These are phyloP conservation scores for Mucor saturninus DNA, from an alignment of 371 early-diverging fungal genomes.

Conservation along the genomic window DNA sequence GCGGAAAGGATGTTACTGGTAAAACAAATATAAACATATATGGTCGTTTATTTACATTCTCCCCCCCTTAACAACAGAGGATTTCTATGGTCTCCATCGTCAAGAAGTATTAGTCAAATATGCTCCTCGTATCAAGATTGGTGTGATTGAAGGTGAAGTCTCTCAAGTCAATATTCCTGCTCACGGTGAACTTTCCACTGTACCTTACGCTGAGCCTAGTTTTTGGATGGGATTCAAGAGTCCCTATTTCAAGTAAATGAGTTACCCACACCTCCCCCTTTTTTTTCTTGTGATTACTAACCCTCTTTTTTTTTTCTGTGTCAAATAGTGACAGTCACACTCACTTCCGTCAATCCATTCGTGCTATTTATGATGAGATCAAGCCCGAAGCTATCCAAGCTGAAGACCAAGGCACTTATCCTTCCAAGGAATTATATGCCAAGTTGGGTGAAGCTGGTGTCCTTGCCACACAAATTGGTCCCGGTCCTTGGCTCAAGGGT, in stretches of 20 bases:
- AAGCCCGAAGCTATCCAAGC: constrained; percentile 42
- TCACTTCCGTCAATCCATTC: constrained; percentile 57
- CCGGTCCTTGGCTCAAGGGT: constrained; percentile 50
- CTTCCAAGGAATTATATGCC: constrained; percentile 53
- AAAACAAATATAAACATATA: constrained; percentile 5
- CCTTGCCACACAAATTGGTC: constrained; percentile 68
- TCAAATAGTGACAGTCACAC: constrained; percentile 60
- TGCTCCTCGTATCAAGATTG: constrained; percentile 54
- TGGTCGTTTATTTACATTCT: constrained; percentile 1
- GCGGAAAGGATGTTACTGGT: constrained; percentile 83
- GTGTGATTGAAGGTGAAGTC: constrained; percentile 46
- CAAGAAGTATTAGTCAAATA: constrained; percentile 67
- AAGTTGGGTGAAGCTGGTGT: constrained; percentile 72
- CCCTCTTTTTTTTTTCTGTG: neutral
- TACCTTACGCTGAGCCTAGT: constrained; percentile 67
- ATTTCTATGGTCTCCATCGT: constrained; percentile 66
- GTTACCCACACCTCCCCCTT: neutral
- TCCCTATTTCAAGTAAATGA: constrained; percentile 63
- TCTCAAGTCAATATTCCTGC: constrained; percentile 24
- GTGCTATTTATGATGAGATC: constrained; percentile 58
- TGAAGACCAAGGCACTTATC: constrained; percentile 52
- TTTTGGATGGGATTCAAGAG: constrained; percentile 62
- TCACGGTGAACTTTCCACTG: constrained; percentile 48
- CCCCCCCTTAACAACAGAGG: constrained; percentile 18
- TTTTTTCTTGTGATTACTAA: constrained; percentile 13